Base-by-base conservation (phyloP, 2,329 filamentous ascomycete genomes). In the Aureobasidium sp. region DNA sequence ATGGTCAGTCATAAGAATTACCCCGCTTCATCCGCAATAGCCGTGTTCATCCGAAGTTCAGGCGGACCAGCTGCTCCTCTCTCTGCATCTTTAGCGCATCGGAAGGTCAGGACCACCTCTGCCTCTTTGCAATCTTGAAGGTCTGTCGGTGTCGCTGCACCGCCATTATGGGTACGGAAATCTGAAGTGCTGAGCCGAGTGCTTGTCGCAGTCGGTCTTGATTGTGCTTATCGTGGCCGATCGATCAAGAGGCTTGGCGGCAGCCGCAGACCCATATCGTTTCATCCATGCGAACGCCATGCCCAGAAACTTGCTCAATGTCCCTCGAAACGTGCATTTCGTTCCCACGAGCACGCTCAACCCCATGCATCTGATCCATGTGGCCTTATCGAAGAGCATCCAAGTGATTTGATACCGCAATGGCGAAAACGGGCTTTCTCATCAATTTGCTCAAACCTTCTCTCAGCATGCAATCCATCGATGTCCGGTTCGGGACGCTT, bases 391-490 rank as follows among this genome's bases (percentile, higher is more conserved):
- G 3, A 53, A 12, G 24, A 29, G 20, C 5, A 24, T 53, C 24
- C n/a, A 41, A 36, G 5, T 41, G 15, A 41, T 29, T 29, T 24
- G 27, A 53, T 29, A 41, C 13, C 36, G 36, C 26, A 41, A 53
- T n/a, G 7, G 15, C 4, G 51, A 53, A 15, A 53, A 29, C 24
- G 24, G 20, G 15, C 20, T 27, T 4, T 9, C 2, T 41, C 3
- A 29, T 41, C 13, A 53, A 53, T 24, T 53, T 53, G 51, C 51
- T 53, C 51, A 53, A 53, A 41, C 7, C 15, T 53, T n/a, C 51
- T 53, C 51, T 27, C n/a, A 12, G 26, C 13, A 41, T 27, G 13
- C 51, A 41, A 15, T 29, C 15, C 12, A 29, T 15, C 36, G 20
- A 29, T 41, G 20, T 29, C 13, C 36, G 34, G 8, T n/a, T 1